Evolutionary conservation across 805 yeast genomes (phyloP), one percentile per base, ranked within the genome.

Genomic region (Komagataella phaffii): DNA sequence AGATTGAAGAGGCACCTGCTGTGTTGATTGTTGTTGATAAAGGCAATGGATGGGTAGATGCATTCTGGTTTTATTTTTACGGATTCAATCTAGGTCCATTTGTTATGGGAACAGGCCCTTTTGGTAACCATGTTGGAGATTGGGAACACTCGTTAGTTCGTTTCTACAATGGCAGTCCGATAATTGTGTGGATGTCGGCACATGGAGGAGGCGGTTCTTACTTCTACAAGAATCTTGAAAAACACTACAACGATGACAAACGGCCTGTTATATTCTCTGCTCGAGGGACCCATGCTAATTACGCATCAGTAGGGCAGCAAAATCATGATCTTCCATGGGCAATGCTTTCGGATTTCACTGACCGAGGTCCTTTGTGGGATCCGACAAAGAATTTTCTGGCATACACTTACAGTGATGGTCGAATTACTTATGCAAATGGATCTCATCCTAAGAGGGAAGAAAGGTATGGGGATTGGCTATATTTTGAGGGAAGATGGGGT

Each of bases 141-240:
- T 91, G 99, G 99, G 99, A 91, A 59, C 99, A 91, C 64, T 81
- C 95, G 1, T 68, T 91, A 43, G 91, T 89, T 12, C 72, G 99
- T 23, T 91, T 88, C 62, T 79, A 81, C 59, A 75, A 83, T 2
- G 96, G 96, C 1, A 68, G 73, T 53, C 98, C 99, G 0, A 73
- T 81, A 10, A 77, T 85, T 51, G 80, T 90, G 18, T 91, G 98
- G 98, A 85, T 93, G 95, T 83, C 95, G 24, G 98, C 97, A 0
- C 99, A 91, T 66, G 96, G 97, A 1, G 97, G 98, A 10, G 99
- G 99, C 6, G 84, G 89, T 30, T 96, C 96, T 0, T 91, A 84
- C 63, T 74, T 75, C 55, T 90, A 82, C 63, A 73, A 76, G n/a
- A 84, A 88, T 21, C 66, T 90, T 51, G 96, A 88, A 62, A 83